Conservation (phyloP, 306 rosid genomes). For the Ammopiptanthus mongolicus region DNA sequence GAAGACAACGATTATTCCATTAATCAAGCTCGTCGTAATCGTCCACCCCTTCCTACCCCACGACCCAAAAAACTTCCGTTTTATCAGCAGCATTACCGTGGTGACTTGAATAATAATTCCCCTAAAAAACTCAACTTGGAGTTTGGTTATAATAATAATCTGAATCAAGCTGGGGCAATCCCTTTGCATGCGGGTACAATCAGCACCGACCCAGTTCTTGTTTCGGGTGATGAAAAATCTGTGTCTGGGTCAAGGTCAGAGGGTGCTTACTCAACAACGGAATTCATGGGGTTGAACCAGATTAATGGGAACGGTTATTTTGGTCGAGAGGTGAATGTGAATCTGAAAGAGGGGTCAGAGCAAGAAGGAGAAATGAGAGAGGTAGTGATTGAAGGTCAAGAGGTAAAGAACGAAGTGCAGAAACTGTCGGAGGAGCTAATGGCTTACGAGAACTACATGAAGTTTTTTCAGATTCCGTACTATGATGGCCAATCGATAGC, state of each 20-base stretch:
- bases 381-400: neutral
- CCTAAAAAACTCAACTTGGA: constrained; percentile 35
- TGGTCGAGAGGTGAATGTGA: neutral
- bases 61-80: constrained; percentile 2
- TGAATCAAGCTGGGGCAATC: constrained; percentile 39
- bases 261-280: constrained; percentile 26
- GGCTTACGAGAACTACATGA: constrained; percentile 83
- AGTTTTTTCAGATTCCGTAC: constrained; percentile 80
- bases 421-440: constrained; percentile 78
- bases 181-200: constrained; percentile 9
- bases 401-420: constrained; percentile 44
- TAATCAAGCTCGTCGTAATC: constrained; percentile 19
- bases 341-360: constrained; percentile 12
- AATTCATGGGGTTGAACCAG: constrained; percentile 3
- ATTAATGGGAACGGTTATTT: neutral
- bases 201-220: constrained; percentile 11
- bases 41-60: constrained; percentile 2
- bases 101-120: neutral
- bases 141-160: constrained; percentile 52
- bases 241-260: constrained; percentile 34
- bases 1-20: constrained; percentile 39
- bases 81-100: constrained; percentile 1
- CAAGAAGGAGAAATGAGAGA: constrained; percentile 6
- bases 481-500: constrained; percentile 62
- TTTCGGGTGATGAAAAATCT: constrained; percentile 36